Percentiles rank a stretch among this genome's conserved stretches.
Conservation (phyloP, 225 moss, liverwort and hornwort genomes). For the Sphagnum tenellum region DNA sequence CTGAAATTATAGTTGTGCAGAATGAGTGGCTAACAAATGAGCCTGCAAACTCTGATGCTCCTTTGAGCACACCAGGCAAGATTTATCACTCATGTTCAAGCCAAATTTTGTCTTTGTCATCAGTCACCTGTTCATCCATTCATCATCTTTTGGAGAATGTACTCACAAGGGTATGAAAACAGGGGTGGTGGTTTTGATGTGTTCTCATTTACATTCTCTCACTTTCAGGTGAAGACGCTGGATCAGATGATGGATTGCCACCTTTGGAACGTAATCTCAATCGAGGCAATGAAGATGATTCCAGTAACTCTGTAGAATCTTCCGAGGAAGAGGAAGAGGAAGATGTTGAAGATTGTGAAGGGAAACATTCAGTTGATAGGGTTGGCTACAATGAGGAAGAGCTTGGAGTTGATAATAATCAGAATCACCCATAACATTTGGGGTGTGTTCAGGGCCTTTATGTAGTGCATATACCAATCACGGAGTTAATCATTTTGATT, state of each 20-base stretch:
- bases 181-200: background rate
- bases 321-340: constrained; percentile 17
- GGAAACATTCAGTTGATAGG: constrained; percentile 1
- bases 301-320: constrained; percentile 29
- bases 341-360: constrained; percentile 8
- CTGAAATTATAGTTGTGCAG: constrained; percentile 85
- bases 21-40: constrained; percentile 67
- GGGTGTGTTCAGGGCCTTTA: too few relatives aligned
- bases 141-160: background rate
- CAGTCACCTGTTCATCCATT: too few relatives aligned
- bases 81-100: background rate
- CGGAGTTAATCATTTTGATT: too few relatives aligned
- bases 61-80: constrained; percentile 21
- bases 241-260: constrained; percentile 73
- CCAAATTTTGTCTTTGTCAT: too few relatives aligned
- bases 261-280: constrained; percentile 75
- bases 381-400: background rate
- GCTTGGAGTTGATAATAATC: background rate
- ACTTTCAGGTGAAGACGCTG: constrained; percentile 15
- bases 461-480: too few relatives aligned
- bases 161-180: background rate
- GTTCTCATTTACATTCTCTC: background rate
- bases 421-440: too few relatives aligned
- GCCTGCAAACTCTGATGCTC: constrained; percentile 12
- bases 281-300: constrained; percentile 38